Percentiles rank a stretch among this genome's conserved stretches.
These are phyloP conservation scores for Aspergillus hancockii DNA, from an alignment of 495 filamentous ascomycete genomes.

Conservation along the genomic window DNA sequence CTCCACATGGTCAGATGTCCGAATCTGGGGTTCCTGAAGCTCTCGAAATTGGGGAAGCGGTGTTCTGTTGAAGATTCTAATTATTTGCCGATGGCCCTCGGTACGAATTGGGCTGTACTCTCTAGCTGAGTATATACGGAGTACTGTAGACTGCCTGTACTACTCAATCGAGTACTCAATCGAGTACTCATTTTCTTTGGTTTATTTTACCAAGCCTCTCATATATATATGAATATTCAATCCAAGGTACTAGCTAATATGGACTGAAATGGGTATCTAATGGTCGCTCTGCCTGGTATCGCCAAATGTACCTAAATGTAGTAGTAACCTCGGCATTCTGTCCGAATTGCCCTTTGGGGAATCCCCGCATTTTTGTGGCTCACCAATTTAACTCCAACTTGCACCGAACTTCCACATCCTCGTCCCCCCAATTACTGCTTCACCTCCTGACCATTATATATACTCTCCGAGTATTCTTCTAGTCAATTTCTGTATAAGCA, in stretches of 20 bases:
- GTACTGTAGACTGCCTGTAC: no score
- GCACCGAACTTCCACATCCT: neutral
- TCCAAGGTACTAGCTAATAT: no score
- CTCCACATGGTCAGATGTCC: neutral
- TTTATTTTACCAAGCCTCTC: no score
- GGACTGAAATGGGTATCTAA: no score
- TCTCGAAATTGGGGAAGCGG: neutral
- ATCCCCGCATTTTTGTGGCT: slow-evolving; percentile 15
- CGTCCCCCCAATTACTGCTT: neutral
- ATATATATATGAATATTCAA: no score
- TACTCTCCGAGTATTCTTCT: neutral
- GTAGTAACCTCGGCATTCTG: slow-evolving; percentile 15
- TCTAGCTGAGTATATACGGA: no score
- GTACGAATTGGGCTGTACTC: no score
- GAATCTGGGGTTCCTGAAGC: neutral
- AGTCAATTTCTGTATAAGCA: neutral
- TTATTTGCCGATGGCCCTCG: neutral
- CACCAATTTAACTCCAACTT: neutral
- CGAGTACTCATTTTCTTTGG: no score
- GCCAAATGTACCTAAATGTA: neutral
- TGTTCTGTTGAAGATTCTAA: neutral
- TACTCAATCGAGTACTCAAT: no score
- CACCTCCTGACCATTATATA: neutral
- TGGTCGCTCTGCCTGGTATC: neutral
- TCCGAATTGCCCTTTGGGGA: slow-evolving; percentile 4